Conservation (phyloP, 495 filamentous ascomycete species). For the Neurospora sublineolata region DNA sequence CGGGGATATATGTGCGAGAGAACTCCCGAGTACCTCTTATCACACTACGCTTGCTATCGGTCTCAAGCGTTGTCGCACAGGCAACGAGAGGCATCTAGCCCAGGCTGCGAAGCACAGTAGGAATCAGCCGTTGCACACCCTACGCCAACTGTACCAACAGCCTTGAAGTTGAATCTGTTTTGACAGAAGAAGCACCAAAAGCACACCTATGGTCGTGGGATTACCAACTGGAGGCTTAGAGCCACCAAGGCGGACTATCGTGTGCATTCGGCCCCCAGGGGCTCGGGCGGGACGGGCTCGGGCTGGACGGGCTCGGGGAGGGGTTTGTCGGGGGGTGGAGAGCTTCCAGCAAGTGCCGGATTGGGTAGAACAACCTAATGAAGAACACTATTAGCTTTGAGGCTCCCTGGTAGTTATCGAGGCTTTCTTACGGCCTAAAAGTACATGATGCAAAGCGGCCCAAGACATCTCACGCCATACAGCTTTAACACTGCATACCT, state of each 20-base stretch:
- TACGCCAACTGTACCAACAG: background rate
- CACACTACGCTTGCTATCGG: background rate
- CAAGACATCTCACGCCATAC: background rate
- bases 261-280: too few species aligned
- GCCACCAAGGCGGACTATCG: too few species aligned
- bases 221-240: too few species aligned
- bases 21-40: background rate
- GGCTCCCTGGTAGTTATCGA: too few species aligned
- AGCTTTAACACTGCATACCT: background rate
- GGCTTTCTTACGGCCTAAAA: too few species aligned
- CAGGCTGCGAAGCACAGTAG: background rate
- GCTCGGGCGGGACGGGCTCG: too few species aligned
- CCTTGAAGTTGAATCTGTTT: background rate
- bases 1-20: background rate
- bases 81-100: background rate
- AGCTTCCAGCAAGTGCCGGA: too few species aligned
- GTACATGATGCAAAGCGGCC: background rate
- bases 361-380: too few species aligned
- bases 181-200: too few species aligned
- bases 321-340: too few species aligned
- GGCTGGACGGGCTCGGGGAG: too few species aligned
- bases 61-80: background rate
- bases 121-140: background rate
- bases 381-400: background rate
- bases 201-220: too few species aligned